phyloP scores from a whole-genome alignment of 208 protist genomes.

The Trypanosoma avium region DNA sequence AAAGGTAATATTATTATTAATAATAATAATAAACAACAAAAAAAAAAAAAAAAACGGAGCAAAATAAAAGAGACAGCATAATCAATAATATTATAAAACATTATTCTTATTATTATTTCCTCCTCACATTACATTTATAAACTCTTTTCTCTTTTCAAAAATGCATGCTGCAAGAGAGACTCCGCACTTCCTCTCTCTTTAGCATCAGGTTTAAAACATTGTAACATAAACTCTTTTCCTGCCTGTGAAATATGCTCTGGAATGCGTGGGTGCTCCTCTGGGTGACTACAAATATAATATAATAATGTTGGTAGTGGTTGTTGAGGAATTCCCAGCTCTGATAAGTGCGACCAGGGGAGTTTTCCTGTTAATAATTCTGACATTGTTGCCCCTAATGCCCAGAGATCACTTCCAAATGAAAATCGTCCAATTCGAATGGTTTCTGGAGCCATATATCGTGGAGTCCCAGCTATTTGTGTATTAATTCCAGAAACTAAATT shows the following conservation, averaged over 20 bases:
- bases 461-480: constrained; percentile 53
- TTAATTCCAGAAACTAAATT: constrained; percentile 35
- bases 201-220: constrained; percentile 43
- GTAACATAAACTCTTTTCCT: background rate
- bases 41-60: too few relatives aligned
- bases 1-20: too few relatives aligned
- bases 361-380: constrained; percentile 62
- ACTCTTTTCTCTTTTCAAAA: constrained; percentile 21
- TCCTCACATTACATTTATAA: too few relatives aligned
- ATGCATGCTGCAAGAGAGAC: constrained; percentile 58
- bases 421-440: constrained; percentile 39
- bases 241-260: constrained; percentile 4
- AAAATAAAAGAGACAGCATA: too few relatives aligned
- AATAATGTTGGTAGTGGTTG: constrained; percentile 48
- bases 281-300: constrained; percentile 48
- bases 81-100: too few relatives aligned
- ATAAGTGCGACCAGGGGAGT: constrained; percentile 50
- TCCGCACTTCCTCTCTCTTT: constrained; percentile 42
- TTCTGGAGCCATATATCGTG: constrained; percentile 74
- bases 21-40: too few relatives aligned
- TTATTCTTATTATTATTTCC: too few relatives aligned
- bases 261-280: constrained; percentile 22
- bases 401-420: constrained; percentile 68
- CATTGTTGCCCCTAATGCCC: constrained; percentile 72
- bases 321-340: background rate